Percentiles rank a stretch among this genome's conserved stretches.
These are phyloP conservation scores for Zizania latifolia DNA, from an alignment of 176 grass and related monocot genomes.

Conservation along the genomic window DNA sequence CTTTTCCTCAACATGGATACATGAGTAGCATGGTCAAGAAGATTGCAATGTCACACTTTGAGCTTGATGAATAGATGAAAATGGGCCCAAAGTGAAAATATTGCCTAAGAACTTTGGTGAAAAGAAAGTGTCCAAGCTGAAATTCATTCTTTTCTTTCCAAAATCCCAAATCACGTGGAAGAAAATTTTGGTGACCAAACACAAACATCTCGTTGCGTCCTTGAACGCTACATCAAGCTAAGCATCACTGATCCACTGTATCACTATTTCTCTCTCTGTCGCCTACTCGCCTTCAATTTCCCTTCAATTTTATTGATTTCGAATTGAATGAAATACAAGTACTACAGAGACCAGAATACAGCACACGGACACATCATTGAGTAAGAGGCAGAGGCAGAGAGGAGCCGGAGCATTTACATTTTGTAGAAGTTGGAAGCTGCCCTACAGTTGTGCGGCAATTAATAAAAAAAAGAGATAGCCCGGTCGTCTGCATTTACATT, in stretches of 20 bases:
- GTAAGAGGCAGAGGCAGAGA: constrained; percentile 30
- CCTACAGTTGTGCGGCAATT: neutral
- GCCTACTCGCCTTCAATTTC: neutral
- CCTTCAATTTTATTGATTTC: constrained; percentile 11
- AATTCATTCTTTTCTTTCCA: too few relatives aligned
- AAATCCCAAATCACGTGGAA: too few relatives aligned
- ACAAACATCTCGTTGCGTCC: too few relatives aligned
- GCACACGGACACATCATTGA: constrained; percentile 15
- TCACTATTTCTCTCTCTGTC: neutral
- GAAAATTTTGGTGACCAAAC: too few relatives aligned
- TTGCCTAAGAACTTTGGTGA: too few relatives aligned
- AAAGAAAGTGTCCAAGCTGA: too few relatives aligned
- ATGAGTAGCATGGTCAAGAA: too few relatives aligned
- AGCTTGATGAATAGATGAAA: too few relatives aligned
- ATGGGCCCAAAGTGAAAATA: too few relatives aligned
- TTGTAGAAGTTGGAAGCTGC: constrained; percentile 28
- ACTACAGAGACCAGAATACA: neutral
- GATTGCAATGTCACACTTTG: too few relatives aligned
- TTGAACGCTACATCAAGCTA: too few relatives aligned
- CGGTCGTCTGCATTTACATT: neutral
- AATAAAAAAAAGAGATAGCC: constrained; percentile 20
- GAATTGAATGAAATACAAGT: constrained; percentile 23
- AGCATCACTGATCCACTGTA: constrained; percentile 7
- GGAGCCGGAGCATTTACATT: constrained; percentile 49
- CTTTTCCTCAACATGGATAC: too few relatives aligned